Base-by-base conservation (phyloP, 768 basidiomycete genomes). In the Floccularia luteovirens region DNA sequence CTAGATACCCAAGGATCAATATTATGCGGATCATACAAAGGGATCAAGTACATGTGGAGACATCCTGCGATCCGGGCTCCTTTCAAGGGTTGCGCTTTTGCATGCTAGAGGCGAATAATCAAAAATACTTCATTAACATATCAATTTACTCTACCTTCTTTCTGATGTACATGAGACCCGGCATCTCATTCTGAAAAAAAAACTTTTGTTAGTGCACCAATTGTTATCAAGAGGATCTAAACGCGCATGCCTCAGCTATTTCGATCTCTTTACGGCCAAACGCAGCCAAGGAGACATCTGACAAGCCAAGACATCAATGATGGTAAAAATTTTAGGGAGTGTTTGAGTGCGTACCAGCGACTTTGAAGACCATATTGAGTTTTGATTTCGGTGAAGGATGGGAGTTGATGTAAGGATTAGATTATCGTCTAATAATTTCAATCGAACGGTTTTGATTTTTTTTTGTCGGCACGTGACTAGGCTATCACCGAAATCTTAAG, bases 231-330 rank as follows among this genome's bases (percentile, higher is more conserved):
- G 39, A 44, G 27, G 24, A 8, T 30, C 33, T 38, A 25, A 14
- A 8, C 8, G 14, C 6, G 16, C n/a, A 60, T 63, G 94, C 93
- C 83, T 99, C 94, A 48, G 94, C 94, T 64, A 99, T 88, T 71
- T 94, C 84, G 55, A 99, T 90, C 73, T 99, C 94, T 74, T 99
- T 99, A 74, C 94, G 91, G 66, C 94, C 91, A 68, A 97, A 99
- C 45, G 94, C 94, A 59, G 96, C 96, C 59, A 99, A 89, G 55
- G 93, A 98, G 56, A 94, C 71, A 60, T 91, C 91, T 90, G n/a
- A n/a, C n/a, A n/a, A n/a, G n/a, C n/a, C n/a, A 32, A 7, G 38
- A 40, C 24, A 30, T 28, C 12, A 23, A 24, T 43, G 20, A 55
- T 47, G 44, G 43, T 39, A 41, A 23, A 17, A 24, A 20, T 30